These are phyloP conservation scores for Lachancea nothofagi DNA, from an alignment of 805 yeast genomes.

Conservation along the genomic window DNA sequence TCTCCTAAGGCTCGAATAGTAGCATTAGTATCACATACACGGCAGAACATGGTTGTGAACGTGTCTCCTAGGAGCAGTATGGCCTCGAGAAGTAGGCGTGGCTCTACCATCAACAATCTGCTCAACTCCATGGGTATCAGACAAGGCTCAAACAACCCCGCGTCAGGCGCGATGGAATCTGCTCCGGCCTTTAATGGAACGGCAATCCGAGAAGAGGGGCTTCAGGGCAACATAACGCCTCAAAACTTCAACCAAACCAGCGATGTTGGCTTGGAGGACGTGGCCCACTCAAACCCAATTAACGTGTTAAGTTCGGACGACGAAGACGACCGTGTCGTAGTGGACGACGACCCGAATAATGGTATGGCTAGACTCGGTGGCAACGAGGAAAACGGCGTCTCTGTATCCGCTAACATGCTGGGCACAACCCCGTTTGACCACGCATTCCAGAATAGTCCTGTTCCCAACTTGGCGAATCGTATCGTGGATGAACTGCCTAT, in stretches of 20 bases:
- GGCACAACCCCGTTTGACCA: conserved; percentile 15
- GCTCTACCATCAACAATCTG: conserved; percentile 26
- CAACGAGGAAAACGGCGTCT: conserved; percentile 3
- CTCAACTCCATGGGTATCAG: conserved; percentile 30
- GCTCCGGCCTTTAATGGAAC: conserved; percentile 2
- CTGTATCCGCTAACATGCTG: conserved; percentile 10
- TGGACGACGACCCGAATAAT: neutral
- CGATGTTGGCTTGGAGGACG: neutral
- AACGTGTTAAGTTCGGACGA: conserved; percentile 9
- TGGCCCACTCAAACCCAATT: conserved; percentile 3
- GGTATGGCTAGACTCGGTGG: neutral
- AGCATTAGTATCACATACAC: too few species aligned
- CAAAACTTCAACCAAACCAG: neutral
- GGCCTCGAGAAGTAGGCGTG: conserved; percentile 18
- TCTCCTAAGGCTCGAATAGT: too few species aligned
- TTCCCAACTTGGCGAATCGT: neutral
- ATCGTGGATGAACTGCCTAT: conserved; percentile 10
- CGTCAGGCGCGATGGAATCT: neutral
- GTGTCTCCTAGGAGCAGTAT: conserved; percentile 6
- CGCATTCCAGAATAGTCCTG: conserved; percentile 2
- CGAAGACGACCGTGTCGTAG: conserved; percentile 2
- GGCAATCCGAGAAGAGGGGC: too few species aligned
- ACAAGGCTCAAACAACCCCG: conserved; percentile 10
- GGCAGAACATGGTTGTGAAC: conserved; percentile 7
- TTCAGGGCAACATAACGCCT: neutral